Percentiles rank a stretch among this genome's conserved stretches.
phyloP scores from a whole-genome alignment of 169 alveolate genomes.

The Babesia gibsoni region DNA sequence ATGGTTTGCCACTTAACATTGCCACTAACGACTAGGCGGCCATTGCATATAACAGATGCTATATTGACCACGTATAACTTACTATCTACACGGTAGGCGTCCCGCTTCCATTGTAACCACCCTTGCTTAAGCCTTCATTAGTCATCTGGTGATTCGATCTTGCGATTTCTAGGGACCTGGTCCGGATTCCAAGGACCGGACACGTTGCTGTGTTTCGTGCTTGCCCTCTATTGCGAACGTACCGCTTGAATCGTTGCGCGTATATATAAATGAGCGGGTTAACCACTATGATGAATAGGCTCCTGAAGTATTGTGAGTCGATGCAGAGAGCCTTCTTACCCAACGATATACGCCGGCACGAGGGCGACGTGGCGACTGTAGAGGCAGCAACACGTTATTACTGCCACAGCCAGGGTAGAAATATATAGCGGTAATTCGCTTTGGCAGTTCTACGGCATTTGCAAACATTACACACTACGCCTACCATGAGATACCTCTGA shows the following conservation, averaged over 20 bases:
- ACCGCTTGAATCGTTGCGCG: slow-evolving; percentile 57
- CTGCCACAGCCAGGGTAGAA: slow-evolving; percentile 11
- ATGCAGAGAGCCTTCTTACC: slow-evolving; percentile 3
- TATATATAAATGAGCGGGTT: slow-evolving; percentile 51
- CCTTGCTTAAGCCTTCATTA: background rate
- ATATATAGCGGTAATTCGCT: background rate
- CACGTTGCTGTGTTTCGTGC: slow-evolving; percentile 26
- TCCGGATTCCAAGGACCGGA: slow-evolving; percentile 68
- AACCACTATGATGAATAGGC: slow-evolving; percentile 7
- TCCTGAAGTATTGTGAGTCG: background rate
- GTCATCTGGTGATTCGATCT: background rate
- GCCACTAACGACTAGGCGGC: too few species aligned
- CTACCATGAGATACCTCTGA: slow-evolving; percentile 37
- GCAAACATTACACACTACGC: background rate
- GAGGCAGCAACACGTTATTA: slow-evolving; percentile 25
- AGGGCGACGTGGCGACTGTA: slow-evolving; percentile 2
- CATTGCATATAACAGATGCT: too few species aligned
- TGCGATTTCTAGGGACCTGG: slow-evolving; percentile 27
- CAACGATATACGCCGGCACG: slow-evolving; percentile 25
- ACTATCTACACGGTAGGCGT: background rate
- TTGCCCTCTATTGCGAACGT: background rate
- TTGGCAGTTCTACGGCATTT: slow-evolving; percentile 1
- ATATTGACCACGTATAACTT: too few species aligned
- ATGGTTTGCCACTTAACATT: too few species aligned
- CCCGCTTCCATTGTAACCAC: background rate